Conservation (phyloP, 1,284 basidiomycete genomes). For the Tilletia walkeri region DNA sequence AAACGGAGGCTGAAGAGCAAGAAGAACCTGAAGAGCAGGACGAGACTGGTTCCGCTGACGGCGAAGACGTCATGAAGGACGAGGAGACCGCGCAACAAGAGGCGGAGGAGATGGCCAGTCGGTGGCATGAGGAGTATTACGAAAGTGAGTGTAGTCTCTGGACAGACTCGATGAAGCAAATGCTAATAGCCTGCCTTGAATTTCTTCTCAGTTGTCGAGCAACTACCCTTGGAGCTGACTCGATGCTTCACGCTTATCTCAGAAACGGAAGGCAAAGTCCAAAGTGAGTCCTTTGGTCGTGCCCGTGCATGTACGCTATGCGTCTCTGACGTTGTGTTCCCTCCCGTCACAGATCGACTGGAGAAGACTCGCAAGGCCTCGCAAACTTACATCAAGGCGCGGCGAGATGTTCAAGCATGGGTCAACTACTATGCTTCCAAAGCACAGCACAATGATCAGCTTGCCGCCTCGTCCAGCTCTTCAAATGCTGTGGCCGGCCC, state of each 20-base stretch:
- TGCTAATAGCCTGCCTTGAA: neutral
- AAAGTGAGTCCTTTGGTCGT: slow-evolving; percentile 60
- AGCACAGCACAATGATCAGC: neutral
- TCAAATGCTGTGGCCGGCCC: too few species aligned
- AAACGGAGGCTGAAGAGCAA: neutral
- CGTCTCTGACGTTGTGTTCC: neutral
- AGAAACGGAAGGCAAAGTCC: slow-evolving; percentile 76
- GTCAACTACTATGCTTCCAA: slow-evolving; percentile 2
- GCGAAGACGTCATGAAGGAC: neutral
- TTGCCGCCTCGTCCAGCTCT: too few species aligned
- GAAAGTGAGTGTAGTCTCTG: slow-evolving; percentile 30
- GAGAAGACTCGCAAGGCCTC: neutral
- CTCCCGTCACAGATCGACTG: neutral
- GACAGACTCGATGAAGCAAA: too few species aligned
- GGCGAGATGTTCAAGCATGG: neutral
- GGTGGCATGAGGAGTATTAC: slow-evolving; percentile 53
- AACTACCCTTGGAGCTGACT: slow-evolving; percentile 78
- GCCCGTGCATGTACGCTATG: neutral
- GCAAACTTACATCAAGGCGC: neutral
- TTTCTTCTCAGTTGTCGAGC: slow-evolving; percentile 68
- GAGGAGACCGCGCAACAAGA: slow-evolving; percentile 25
- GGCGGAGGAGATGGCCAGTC: slow-evolving; percentile 31
- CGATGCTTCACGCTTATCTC: slow-evolving; percentile 73
- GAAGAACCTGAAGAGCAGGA: neutral
- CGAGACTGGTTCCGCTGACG: neutral